Conservation (phyloP, 2,329 filamentous ascomycete species). For the Lachnellula suecica region DNA sequence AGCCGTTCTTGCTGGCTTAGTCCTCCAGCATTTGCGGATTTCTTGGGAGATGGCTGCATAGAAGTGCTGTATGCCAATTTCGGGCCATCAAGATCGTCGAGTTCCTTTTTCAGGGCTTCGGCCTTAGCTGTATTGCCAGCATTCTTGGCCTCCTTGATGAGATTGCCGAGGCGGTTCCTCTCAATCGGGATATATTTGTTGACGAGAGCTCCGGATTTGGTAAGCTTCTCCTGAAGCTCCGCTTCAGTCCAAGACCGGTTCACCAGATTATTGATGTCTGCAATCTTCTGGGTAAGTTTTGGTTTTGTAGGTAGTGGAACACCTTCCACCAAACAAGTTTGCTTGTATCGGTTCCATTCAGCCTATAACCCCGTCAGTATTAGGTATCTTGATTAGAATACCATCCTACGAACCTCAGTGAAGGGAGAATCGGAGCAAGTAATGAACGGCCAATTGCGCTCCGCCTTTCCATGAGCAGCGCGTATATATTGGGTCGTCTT, state of each 20-base stretch:
- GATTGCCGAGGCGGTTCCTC: slow-evolving; percentile 64
- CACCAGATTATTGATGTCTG: slow-evolving; percentile 77
- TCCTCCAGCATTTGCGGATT: slow-evolving; percentile 43
- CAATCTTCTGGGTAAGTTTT: slow-evolving; percentile 68
- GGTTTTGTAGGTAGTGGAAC: slow-evolving; percentile 73
- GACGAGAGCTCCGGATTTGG: slow-evolving; percentile 66
- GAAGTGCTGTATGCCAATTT: slow-evolving; percentile 74
- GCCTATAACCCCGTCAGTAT: slow-evolving; percentile 42
- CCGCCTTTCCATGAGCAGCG: slow-evolving; percentile 78
- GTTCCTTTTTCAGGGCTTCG: slow-evolving; percentile 55
- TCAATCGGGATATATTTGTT: slow-evolving; percentile 66
- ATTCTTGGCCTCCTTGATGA: slow-evolving; percentile 65
- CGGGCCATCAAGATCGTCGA: slow-evolving; percentile 63
- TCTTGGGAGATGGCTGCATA: slow-evolving; percentile 54
- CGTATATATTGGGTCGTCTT: slow-evolving; percentile 83
- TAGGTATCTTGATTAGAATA: background rate
- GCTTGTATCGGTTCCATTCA: slow-evolving; percentile 81
- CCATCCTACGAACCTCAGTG: slow-evolving; percentile 62
- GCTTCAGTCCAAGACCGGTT: slow-evolving; percentile 79
- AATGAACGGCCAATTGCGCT: slow-evolving; percentile 86
- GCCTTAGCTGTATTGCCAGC: slow-evolving; percentile 60
- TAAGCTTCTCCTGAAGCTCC: slow-evolving; percentile 78
- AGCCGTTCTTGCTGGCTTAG: slow-evolving; percentile 77
- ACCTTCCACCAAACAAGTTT: slow-evolving; percentile 70
- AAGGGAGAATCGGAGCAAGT: slow-evolving; percentile 83